Evolutionary conservation across 768 basidiomycete species (phyloP).

Genomic region (Coprinopsis cinerea): DNA sequence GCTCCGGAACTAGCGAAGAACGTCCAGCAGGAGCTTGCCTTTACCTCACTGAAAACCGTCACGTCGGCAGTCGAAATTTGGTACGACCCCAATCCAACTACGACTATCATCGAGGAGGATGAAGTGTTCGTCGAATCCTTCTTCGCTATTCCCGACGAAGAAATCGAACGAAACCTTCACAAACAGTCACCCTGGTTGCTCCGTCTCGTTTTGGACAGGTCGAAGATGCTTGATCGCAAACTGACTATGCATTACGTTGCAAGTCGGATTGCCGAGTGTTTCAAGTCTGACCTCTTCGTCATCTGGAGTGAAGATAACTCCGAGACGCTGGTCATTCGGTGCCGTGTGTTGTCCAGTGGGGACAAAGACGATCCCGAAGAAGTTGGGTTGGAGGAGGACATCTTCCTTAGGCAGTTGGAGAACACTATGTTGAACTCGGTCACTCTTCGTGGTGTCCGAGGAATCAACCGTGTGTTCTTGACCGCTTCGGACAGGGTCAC

Average conservation of each 20-base stretch:
- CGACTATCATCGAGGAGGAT: constrained; percentile 96
- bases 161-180: constrained; percentile 85
- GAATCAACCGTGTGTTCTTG: constrained; percentile 91
- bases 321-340: constrained; percentile 94
- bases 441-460: constrained; percentile 87
- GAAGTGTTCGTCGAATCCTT: constrained; percentile 94
- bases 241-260: constrained; percentile 94
- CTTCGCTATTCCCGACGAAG: constrained; percentile 99
- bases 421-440: constrained; percentile 96
- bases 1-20: constrained; percentile 69
- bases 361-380: constrained; percentile 81
- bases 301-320: constrained; percentile 99
- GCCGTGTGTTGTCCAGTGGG: constrained; percentile 79
- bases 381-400: constrained; percentile 82
- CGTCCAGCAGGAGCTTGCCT: constrained; percentile 90
- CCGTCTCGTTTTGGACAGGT: constrained; percentile 92
- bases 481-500: constrained; percentile 78
- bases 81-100: constrained; percentile 90
- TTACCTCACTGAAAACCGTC: constrained; percentile 88
- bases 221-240: constrained; percentile 97
- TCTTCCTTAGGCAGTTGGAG: constrained; percentile 93
- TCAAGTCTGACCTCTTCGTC: constrained; percentile 94
- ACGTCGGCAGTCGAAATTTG: constrained; percentile 96
- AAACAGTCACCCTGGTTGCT: constrained; percentile 96
- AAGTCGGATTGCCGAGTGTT: constrained; percentile 87